Evolutionary conservation across 176 grass and related monocot species (phyloP).

Genomic region (Zoysia japonica): DNA sequence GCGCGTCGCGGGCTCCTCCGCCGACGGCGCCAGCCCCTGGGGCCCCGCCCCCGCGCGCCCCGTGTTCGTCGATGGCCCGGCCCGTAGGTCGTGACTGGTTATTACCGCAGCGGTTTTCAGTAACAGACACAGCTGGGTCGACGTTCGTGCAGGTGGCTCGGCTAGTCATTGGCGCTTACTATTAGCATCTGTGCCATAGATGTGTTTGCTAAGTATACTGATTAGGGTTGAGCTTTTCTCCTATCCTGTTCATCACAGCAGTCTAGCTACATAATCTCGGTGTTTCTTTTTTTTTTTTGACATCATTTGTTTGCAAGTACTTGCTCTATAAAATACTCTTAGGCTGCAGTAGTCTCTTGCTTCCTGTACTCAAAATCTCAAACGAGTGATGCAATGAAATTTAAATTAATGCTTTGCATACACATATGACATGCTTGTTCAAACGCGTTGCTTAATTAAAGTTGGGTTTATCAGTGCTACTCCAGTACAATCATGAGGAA

Average conservation of each 20-base stretch:
- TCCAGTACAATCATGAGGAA: not conserved
- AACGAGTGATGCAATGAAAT: slow-evolving; percentile 9
- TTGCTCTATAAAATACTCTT: not conserved
- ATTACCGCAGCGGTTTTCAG: not conserved
- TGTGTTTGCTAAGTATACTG: slow-evolving; percentile 8
- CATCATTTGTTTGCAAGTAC: not conserved
- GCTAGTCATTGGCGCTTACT: not conserved
- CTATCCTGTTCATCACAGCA: slow-evolving; percentile 15
- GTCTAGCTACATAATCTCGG: slow-evolving; percentile 1
- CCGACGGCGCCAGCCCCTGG: slow-evolving; percentile 21
- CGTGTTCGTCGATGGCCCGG: slow-evolving; percentile 43
- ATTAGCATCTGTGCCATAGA: not conserved
- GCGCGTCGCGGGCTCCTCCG: slow-evolving; percentile 30
- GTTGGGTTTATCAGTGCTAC: no score
- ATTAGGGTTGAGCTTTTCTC: slow-evolving; percentile 1
- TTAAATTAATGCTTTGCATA: not conserved
- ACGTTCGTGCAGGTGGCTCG: not conserved
- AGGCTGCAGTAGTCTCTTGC: not conserved
- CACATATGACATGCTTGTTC: not conserved
- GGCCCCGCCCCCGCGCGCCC: slow-evolving; percentile 42
- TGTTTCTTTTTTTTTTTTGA: not conserved
- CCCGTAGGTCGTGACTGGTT: slow-evolving; percentile 45
- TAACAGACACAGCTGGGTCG: not conserved
- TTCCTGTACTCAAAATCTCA: slow-evolving; percentile 3
- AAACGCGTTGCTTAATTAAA: not conserved